A percentile compares a stretch with the other conserved stretches of the same genome.
Evolutionary conservation across 2,329 filamentous ascomycete species (phyloP).

Genomic region (Alternaria incomplexa): DNA sequence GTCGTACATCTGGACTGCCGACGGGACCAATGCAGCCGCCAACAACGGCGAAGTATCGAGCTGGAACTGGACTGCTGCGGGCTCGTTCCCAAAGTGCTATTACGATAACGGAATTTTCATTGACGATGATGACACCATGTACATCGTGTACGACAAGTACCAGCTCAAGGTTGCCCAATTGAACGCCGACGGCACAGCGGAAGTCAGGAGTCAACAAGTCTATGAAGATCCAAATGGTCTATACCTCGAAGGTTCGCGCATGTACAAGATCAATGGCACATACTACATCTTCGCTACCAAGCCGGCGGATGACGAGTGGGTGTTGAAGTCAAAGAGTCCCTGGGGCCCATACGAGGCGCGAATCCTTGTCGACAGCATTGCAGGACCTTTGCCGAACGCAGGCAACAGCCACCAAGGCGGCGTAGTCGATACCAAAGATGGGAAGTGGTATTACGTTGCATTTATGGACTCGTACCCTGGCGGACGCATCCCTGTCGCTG

Average conservation of each 20-base stretch:
- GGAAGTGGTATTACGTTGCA: slow-evolving; percentile 65
- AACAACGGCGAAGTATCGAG: slow-evolving; percentile 38
- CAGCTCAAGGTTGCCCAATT: slow-evolving; percentile 61
- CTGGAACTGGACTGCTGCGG: slow-evolving; percentile 51
- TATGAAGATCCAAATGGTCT: slow-evolving; percentile 48
- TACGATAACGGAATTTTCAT: slow-evolving; percentile 66
- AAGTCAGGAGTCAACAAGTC: slow-evolving; percentile 55
- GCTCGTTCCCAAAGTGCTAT: slow-evolving; percentile 56
- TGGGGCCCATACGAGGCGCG: slow-evolving; percentile 61
- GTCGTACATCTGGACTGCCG: slow-evolving; percentile 62
- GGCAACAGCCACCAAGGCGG: slow-evolving; percentile 63
- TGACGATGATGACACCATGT: slow-evolving; percentile 65
- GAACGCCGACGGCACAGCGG: slow-evolving; percentile 54
- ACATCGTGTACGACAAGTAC: slow-evolving; percentile 61
- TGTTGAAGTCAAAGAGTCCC: slow-evolving; percentile 58
- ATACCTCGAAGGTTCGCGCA: slow-evolving; percentile 59
- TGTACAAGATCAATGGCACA: slow-evolving; percentile 63
- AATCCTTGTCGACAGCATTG: slow-evolving; percentile 53
- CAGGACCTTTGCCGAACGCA: slow-evolving; percentile 53
- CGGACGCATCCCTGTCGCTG: slow-evolving; percentile 64
- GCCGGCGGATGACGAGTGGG: slow-evolving; percentile 55
- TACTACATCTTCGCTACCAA: slow-evolving; percentile 63
- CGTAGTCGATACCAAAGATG: slow-evolving; percentile 59
- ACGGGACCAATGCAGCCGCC: slow-evolving; percentile 46
- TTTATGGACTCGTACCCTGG: slow-evolving; percentile 64